A percentile compares a stretch with the other conserved stretches of the same genome.
phyloP scores from a whole-genome alignment of 2,329 filamentous ascomycete genomes.

The Sporothrix luriei region DNA sequence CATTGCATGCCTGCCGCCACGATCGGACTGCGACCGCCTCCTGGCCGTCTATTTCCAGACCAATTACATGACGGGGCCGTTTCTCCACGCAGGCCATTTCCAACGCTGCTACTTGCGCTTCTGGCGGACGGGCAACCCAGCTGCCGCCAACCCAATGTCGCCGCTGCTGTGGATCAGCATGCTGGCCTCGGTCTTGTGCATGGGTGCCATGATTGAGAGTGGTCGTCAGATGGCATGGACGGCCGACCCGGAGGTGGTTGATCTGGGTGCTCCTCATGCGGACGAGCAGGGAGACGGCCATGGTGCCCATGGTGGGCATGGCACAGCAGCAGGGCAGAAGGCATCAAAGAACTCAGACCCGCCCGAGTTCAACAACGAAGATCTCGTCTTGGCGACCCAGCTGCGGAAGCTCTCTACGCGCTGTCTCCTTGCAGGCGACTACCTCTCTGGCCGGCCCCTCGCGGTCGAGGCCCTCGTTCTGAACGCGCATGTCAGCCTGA shows the following conservation, averaged over 20 bases:
- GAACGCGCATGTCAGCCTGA: conserved; percentile 49
- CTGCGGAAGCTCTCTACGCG: conserved; percentile 45
- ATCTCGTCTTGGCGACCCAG: conserved; percentile 26
- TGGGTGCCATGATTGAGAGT: conserved; percentile 40
- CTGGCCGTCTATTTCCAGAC: conserved; percentile 47
- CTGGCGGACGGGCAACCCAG: conserved; percentile 43
- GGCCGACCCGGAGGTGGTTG: conserved; percentile 23
- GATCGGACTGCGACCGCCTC: conserved; percentile 45
- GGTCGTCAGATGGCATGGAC: conserved; percentile 40
- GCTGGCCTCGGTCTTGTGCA: conserved; percentile 52
- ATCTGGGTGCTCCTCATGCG: not conserved
- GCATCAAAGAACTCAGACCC: conserved; percentile 35
- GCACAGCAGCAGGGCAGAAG: not conserved
- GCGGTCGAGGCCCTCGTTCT: conserved; percentile 56
- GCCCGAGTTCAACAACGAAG: conserved; percentile 39
- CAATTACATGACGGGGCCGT: conserved; percentile 45
- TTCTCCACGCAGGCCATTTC: conserved; percentile 51
- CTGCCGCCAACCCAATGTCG: conserved; percentile 42
- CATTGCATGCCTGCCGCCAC: conserved; percentile 43
- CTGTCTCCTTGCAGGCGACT: conserved; percentile 54
- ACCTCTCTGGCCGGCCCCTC: conserved; percentile 50
- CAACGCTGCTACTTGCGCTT: conserved; percentile 53
- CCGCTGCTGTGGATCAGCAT: conserved; percentile 56
- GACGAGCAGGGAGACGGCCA: not conserved
- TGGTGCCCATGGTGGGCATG: not conserved